Percentiles rank a stretch among this genome's conserved stretches.
These are phyloP conservation scores for Acacia crassicarpa DNA, from an alignment of 306 rosid species.

Conservation along the genomic window DNA sequence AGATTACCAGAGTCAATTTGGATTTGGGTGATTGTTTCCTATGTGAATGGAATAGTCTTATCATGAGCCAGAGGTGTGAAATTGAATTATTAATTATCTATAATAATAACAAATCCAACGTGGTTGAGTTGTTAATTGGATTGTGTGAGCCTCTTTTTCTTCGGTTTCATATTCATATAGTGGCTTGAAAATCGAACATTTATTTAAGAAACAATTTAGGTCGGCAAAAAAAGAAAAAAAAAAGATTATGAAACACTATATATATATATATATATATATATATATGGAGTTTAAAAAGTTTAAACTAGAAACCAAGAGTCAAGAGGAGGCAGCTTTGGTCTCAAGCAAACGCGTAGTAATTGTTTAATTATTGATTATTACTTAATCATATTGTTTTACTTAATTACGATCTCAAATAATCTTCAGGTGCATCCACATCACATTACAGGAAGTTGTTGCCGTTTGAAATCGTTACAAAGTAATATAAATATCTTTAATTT, in stretches of 20 bases:
- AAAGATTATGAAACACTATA: too few relatives aligned
- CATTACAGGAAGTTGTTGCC: too few relatives aligned
- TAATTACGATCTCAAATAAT: too few relatives aligned
- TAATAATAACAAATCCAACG: not conserved
- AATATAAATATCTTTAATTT: too few relatives aligned
- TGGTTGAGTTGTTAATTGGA: not conserved
- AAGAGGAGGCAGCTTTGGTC: not conserved
- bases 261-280: too few relatives aligned
- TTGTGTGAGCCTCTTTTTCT: not conserved
- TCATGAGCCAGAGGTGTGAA: not conserved
- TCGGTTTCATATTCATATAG: slow-evolving; percentile 7
- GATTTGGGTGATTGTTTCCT: not conserved
- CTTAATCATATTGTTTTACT: too few relatives aligned
- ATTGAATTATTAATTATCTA: not conserved
- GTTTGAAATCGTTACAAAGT: too few relatives aligned
- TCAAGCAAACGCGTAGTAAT: not conserved
- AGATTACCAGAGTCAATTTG: not conserved
- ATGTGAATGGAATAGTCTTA: not conserved
- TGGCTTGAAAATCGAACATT: not conserved
- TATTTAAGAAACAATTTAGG: not conserved
- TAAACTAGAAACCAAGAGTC: not conserved
- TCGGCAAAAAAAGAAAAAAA: too few relatives aligned
- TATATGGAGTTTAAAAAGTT: not conserved
- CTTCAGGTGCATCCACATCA: too few relatives aligned
- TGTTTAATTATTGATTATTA: not conserved